phyloP scores from a whole-genome alignment of 2,329 filamentous ascomycete genomes.

The Microsporum ferrugineum region DNA sequence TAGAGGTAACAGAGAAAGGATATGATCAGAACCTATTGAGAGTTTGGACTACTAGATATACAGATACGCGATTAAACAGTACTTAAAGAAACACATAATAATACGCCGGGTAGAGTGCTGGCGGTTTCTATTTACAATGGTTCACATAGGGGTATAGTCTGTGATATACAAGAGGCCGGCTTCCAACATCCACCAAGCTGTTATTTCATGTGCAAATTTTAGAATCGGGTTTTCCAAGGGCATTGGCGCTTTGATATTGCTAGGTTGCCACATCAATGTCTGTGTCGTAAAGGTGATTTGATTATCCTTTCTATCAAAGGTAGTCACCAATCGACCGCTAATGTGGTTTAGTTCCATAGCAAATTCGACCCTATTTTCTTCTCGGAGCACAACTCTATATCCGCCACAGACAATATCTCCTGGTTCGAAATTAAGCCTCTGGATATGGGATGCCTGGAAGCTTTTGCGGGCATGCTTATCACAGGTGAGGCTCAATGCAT shows the following conservation, averaged over 20 bases:
- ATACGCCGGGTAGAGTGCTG: too few relatives aligned
- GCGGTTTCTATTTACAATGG: neutral
- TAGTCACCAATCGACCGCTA: neutral
- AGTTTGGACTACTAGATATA: neutral
- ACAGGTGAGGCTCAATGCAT: constrained; percentile 18
- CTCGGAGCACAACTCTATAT: constrained; percentile 22
- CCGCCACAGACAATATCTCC: constrained; percentile 26
- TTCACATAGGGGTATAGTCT: neutral
- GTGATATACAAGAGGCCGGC: neutral
- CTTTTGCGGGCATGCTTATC: constrained; percentile 15
- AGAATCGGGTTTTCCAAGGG: constrained; percentile 20
- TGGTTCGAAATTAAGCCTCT: constrained; percentile 19
- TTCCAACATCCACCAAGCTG: constrained; percentile 27
- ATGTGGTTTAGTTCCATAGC: constrained; percentile 15
- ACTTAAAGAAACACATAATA: too few relatives aligned
- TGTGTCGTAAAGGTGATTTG: neutral
- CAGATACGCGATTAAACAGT: neutral
- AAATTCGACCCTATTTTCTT: constrained; percentile 23
- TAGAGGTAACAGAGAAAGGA: too few relatives aligned
- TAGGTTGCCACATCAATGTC: constrained; percentile 1
- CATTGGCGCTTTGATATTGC: neutral
- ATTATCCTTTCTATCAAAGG: neutral
- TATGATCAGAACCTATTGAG: too few relatives aligned
- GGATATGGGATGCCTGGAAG: constrained; percentile 20
- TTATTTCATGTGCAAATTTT: constrained; percentile 25